phyloP scores from a whole-genome alignment of 768 basidiomycete genomes.

The Mycena metata region DNA sequence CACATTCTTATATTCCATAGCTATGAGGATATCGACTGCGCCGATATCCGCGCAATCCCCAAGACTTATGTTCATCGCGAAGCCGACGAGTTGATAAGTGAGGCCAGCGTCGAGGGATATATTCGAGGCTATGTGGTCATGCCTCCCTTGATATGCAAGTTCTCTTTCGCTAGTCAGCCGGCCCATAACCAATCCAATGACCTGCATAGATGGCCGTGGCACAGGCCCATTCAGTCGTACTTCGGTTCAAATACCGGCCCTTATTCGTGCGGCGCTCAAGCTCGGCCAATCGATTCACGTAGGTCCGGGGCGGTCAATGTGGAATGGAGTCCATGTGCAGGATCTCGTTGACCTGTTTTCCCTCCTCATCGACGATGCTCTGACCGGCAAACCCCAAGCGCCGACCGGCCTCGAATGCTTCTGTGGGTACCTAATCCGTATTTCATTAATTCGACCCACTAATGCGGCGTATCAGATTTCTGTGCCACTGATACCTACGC shows the following conservation, averaged over 20 bases:
- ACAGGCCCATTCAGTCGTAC: conserved; percentile 37
- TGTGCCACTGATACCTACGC: conserved; percentile 36
- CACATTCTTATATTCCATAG: background rate
- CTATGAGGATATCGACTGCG: conserved; percentile 38
- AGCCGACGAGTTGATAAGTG: conserved; percentile 26
- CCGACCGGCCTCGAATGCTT: conserved; percentile 34
- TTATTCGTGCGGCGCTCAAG: conserved; percentile 36
- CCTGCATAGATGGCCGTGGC: conserved; percentile 34
- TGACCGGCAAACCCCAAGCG: conserved; percentile 32
- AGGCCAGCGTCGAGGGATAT: conserved; percentile 36
- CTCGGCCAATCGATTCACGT: conserved; percentile 30
- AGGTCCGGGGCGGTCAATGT: conserved; percentile 34
- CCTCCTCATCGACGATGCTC: conserved; percentile 46
- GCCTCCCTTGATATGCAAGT: conserved; percentile 37
- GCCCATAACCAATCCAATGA: background rate
- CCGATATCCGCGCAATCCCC: conserved; percentile 36
- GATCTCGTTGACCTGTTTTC: conserved; percentile 43
- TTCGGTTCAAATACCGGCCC: conserved; percentile 38
- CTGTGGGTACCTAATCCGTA: conserved; percentile 23
- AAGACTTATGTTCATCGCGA: conserved; percentile 36
- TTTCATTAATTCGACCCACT: too few relatives aligned
- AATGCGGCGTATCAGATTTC: conserved; percentile 15
- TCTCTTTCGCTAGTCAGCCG: background rate
- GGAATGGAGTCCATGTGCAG: conserved; percentile 38
- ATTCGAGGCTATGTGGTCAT: conserved; percentile 36